Evolutionary conservation across 2,329 filamentous ascomycete species (phyloP).

Genomic region (Elsinoe ampelina): DNA sequence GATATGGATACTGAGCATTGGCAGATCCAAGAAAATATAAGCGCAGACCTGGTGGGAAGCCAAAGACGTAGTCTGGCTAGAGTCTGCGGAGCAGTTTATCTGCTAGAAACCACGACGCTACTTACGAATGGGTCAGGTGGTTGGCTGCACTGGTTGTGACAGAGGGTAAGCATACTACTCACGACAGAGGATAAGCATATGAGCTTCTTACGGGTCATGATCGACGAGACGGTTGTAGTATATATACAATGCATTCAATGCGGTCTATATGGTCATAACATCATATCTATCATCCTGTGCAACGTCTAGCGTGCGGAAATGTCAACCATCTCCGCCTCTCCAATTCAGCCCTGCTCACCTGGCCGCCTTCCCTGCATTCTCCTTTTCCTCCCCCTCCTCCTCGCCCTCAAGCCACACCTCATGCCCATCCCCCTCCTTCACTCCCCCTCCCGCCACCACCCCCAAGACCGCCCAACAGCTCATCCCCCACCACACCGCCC

Average conservation of each 20-base stretch:
- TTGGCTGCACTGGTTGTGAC: too few species aligned
- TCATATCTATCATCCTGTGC: background rate
- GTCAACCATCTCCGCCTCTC: background rate
- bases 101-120: background rate
- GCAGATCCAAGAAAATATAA: conserved; percentile 63
- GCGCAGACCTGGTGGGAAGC: conserved; percentile 30
- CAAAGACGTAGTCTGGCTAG: conserved; percentile 13
- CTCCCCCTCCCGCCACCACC: conserved; percentile 48
- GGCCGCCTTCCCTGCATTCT: background rate
- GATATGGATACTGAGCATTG: background rate
- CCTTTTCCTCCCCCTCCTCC: conserved; percentile 21
- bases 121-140: too few species aligned
- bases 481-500: conserved; percentile 49
- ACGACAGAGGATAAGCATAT: too few species aligned
- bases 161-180: too few species aligned
- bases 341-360: background rate
- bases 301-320: background rate
- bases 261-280: background rate
- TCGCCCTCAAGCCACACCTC: conserved; percentile 47
- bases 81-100: background rate
- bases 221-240: too few species aligned
- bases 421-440: conserved; percentile 56
- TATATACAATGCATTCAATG: background rate
- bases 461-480: conserved; percentile 46
- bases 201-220: too few species aligned